Evolutionary conservation across 257 asterid species (phyloP).

Genomic region (Solanum lignicaule): DNA sequence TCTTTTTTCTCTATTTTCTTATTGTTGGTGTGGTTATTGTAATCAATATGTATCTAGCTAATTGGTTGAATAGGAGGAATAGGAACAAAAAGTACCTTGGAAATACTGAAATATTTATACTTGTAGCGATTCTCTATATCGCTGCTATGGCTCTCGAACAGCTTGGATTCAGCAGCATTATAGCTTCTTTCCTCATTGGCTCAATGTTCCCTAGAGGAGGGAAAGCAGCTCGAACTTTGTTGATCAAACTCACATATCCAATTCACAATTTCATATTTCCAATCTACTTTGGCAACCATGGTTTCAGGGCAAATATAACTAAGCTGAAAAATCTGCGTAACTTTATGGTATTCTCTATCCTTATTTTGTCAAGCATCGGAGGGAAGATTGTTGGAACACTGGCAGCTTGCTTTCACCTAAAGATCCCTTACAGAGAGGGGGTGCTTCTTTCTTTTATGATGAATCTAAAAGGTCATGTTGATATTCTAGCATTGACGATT

Average conservation of each 20-base stretch:
- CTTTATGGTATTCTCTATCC: slow-evolving; percentile 35
- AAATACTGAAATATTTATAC: slow-evolving; percentile 51
- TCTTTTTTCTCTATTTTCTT: slow-evolving; percentile 27
- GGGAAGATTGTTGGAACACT: slow-evolving; percentile 84
- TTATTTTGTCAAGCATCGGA: slow-evolving; percentile 73
- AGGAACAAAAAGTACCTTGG: slow-evolving; percentile 68
- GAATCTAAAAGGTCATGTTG: slow-evolving; percentile 97
- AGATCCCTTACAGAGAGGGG: slow-evolving; percentile 81
- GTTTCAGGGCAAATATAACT: slow-evolving; percentile 74
- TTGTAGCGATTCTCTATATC: slow-evolving; percentile 58
- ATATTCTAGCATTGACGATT: slow-evolving; percentile 57
- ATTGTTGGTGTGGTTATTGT: slow-evolving; percentile 39
- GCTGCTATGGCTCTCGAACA: slow-evolving; percentile 68
- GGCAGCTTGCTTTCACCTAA: slow-evolving; percentile 70
- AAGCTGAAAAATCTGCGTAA: slow-evolving; percentile 36
- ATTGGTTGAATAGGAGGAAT: slow-evolving; percentile 73
- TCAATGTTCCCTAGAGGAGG: slow-evolving; percentile 91
- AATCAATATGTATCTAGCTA: slow-evolving; percentile 37
- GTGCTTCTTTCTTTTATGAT: slow-evolving; percentile 81
- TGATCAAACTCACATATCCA: slow-evolving; percentile 62
- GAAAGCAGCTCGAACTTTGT: slow-evolving; percentile 73
- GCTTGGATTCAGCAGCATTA: slow-evolving; percentile 71
- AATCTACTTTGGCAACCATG: slow-evolving; percentile 83
- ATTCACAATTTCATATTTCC: slow-evolving; percentile 86
- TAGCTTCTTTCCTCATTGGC: slow-evolving; percentile 75